Conservation (phyloP, 2,329 filamentous ascomycete genomes). For the Penicillium sp. region DNA sequence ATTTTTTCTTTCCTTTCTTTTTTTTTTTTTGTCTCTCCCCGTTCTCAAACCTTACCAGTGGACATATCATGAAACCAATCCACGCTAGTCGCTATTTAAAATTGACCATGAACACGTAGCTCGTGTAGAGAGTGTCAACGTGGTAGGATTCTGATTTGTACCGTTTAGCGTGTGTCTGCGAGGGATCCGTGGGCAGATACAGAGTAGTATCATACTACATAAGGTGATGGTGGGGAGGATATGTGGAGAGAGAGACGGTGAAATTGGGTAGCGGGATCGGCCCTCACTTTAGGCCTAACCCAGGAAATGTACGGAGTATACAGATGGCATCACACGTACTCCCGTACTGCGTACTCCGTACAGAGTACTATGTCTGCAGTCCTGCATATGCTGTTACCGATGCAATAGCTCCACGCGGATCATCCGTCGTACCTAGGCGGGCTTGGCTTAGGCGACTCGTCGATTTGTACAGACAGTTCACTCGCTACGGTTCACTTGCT, state of each 20-base stretch:
- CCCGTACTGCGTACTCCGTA: neutral
- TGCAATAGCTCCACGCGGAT: slow-evolving; percentile 18
- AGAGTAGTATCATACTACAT: neutral
- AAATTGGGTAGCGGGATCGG: slow-evolving; percentile 14
- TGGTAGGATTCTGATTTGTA: slow-evolving; percentile 8
- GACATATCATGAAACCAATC: slow-evolving; percentile 9
- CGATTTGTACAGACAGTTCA: slow-evolving; percentile 13
- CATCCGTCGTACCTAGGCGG: slow-evolving; percentile 11
- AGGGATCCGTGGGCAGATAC: slow-evolving; percentile 1
- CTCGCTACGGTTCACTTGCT: slow-evolving; percentile 13
- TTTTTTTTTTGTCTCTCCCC: neutral
- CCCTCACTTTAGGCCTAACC: slow-evolving; percentile 6
- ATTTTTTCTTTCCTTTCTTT: neutral
- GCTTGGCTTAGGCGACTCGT: slow-evolving; percentile 20
- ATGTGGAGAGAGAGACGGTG: neutral
- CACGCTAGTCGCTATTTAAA: slow-evolving; percentile 8
- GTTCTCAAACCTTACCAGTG: neutral
- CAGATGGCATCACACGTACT: neutral
- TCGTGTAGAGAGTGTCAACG: slow-evolving; percentile 3
- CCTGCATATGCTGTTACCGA: neutral
- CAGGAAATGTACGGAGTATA: slow-evolving; percentile 1
- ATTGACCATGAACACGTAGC: slow-evolving; percentile 20
- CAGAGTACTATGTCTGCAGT: neutral
- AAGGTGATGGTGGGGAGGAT: neutral
- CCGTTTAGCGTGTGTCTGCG: neutral